A percentile compares a stretch with the other conserved stretches of the same genome.
Conservation (phyloP, 2,329 filamentous ascomycete genomes). For the Colletotrichum cereale region DNA sequence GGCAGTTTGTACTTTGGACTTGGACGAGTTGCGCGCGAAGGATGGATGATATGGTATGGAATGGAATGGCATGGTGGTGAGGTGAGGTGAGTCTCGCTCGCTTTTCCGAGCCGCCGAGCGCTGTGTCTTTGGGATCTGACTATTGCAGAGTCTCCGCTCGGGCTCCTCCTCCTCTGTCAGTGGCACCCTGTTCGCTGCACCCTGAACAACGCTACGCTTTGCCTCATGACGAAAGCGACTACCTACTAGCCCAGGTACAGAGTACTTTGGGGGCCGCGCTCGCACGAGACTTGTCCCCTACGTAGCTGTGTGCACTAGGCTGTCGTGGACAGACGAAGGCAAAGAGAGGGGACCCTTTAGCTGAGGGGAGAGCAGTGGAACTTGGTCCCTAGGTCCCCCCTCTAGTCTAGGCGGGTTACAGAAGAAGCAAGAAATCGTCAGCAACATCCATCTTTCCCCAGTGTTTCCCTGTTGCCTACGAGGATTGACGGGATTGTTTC, state of each 20-base stretch:
- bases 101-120: conserved; percentile 36
- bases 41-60: neutral
- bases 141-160: neutral
- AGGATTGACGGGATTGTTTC: conserved; percentile 26
- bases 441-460: conserved; percentile 31
- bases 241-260: conserved; percentile 1
- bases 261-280: neutral
- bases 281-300: neutral
- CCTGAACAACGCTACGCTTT: conserved; percentile 25
- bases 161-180: conserved; percentile 4
- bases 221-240: conserved; percentile 19
- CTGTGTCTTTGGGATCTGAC: conserved; percentile 32
- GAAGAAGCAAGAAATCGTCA: conserved; percentile 15
- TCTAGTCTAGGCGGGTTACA: conserved; percentile 20
- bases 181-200: conserved; percentile 1
- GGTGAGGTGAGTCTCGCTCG: conserved; percentile 33
- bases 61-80: conserved; percentile 5
- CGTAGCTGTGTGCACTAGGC: neutral
- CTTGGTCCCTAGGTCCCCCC: conserved; percentile 7
- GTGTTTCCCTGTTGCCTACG: conserved; percentile 22
- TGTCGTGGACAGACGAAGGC: neutral
- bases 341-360: neutral
- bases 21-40: neutral
- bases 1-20: conserved; percentile 2
- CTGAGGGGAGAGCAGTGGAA: neutral